These are phyloP conservation scores for Zygosaccharomyces bisporus DNA, from an alignment of 805 yeast genomes.

Conservation along the genomic window DNA sequence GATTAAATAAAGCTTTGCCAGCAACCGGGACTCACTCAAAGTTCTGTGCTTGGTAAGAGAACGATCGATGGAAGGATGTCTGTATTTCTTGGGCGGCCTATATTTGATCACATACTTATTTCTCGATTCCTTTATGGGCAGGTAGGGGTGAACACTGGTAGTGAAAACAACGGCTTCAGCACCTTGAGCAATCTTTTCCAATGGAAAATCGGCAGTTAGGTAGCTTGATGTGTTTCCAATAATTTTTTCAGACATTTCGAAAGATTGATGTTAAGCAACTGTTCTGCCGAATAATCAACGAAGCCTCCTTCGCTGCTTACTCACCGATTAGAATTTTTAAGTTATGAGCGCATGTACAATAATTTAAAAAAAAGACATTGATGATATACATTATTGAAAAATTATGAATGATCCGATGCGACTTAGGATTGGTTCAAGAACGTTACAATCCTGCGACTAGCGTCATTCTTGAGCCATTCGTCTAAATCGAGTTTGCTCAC, in stretches of 20 bases:
- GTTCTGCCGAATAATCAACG: too few species aligned
- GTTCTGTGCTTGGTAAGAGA: constrained; percentile 78
- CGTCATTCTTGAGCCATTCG: constrained; percentile 9
- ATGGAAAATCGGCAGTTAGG: constrained; percentile 46
- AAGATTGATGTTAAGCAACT: too few species aligned
- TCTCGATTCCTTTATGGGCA: constrained; percentile 34
- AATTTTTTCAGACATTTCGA: constrained; percentile 57
- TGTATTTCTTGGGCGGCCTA: constrained; percentile 85
- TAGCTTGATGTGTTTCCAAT: constrained; percentile 42
- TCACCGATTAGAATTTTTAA: too few species aligned
- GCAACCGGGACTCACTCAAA: constrained; percentile 73
- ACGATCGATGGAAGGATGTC: constrained; percentile 80
- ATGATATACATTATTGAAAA: not conserved
- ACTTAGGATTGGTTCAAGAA: constrained; percentile 9
- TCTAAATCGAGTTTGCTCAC: constrained; percentile 2
- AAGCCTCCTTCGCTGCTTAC: too few species aligned
- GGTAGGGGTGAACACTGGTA: constrained; percentile 64
- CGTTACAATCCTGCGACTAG: constrained; percentile 7
- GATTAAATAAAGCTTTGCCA: constrained; percentile 49
- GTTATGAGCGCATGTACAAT: not conserved
- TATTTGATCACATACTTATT: constrained; percentile 64
- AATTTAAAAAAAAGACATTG: not conserved
- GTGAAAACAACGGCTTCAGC: constrained; percentile 83
- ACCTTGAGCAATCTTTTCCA: constrained; percentile 70
- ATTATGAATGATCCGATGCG: not conserved